These are phyloP conservation scores for Panus rudis DNA, from an alignment of 768 basidiomycete genomes.

Conservation along the genomic window DNA sequence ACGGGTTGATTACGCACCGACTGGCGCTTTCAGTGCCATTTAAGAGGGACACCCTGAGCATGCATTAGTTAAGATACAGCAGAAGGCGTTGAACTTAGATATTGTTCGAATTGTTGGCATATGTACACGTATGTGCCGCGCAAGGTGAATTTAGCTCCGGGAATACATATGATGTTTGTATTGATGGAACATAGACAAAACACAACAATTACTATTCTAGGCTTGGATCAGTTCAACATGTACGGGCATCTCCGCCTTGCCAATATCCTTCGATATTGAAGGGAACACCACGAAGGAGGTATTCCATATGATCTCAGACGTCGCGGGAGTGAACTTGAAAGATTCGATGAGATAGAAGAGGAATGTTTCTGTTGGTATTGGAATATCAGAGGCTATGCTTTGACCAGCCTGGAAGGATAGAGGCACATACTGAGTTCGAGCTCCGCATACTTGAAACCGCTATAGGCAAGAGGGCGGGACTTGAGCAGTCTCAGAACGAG, in stretches of 20 bases:
- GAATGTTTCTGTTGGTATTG: not conserved
- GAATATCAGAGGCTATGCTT: not conserved
- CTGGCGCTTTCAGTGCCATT: too few relatives aligned
- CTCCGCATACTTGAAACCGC: constrained; percentile 1
- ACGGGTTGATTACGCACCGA: too few relatives aligned
- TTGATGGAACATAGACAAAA: too few relatives aligned
- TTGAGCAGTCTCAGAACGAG: not conserved
- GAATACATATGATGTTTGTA: too few relatives aligned
- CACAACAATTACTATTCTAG: too few relatives aligned
- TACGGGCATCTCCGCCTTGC: not conserved
- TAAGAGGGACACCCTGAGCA: too few relatives aligned
- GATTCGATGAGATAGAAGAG: not conserved
- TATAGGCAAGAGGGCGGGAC: not conserved
- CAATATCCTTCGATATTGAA: not conserved
- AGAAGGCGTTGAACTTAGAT: too few relatives aligned
- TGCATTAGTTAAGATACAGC: too few relatives aligned
- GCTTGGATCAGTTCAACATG: not conserved
- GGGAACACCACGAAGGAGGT: not conserved
- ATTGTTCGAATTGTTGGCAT: too few relatives aligned
- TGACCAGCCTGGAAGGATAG: not conserved
- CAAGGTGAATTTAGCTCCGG: too few relatives aligned
- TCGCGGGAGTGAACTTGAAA: not conserved
- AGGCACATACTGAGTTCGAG: not conserved
- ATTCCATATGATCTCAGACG: not conserved
- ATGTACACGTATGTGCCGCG: too few relatives aligned